phyloP scores from a whole-genome alignment of 306 rosid genomes.

The Medicago ruthenica region DNA sequence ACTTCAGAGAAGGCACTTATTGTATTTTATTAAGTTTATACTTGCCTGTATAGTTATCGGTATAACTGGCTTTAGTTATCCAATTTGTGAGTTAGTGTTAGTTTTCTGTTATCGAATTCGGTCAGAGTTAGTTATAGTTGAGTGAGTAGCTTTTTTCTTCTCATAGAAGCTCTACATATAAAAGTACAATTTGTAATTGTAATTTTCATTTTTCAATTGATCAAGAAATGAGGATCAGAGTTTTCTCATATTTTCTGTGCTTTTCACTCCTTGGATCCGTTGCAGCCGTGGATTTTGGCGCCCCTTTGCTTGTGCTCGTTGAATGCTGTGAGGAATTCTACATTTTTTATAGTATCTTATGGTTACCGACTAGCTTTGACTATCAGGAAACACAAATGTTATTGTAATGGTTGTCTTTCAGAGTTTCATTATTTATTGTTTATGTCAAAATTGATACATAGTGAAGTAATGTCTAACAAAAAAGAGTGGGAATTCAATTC shows the following conservation, averaged over 20 bases:
- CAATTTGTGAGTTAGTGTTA: background rate
- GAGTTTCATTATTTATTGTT: no score
- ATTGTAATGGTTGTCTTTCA: no score
- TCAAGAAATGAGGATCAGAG: background rate
- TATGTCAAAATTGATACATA: no score
- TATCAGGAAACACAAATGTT: no score
- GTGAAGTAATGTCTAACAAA: no score
- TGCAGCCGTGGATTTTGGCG: background rate
- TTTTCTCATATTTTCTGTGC: background rate
- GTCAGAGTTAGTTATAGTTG: slow-evolving; percentile 5
- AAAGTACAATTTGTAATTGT: background rate
- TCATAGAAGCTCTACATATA: background rate
- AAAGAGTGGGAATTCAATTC: no score
- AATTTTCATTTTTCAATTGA: background rate
- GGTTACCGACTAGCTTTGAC: background rate
- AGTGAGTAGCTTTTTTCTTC: background rate
- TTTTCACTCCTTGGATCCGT: background rate
- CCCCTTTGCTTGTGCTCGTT: background rate
- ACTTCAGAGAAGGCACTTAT: background rate
- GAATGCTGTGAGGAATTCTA: background rate
- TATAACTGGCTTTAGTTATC: background rate
- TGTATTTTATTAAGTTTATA: background rate
- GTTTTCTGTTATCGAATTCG: background rate
- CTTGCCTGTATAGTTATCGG: background rate
- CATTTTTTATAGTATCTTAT: background rate